Evolutionary conservation across 2,329 filamentous ascomycete genomes (phyloP), one percentile per base, ranked within the genome.

Genomic region (Diaporthe sp.): DNA sequence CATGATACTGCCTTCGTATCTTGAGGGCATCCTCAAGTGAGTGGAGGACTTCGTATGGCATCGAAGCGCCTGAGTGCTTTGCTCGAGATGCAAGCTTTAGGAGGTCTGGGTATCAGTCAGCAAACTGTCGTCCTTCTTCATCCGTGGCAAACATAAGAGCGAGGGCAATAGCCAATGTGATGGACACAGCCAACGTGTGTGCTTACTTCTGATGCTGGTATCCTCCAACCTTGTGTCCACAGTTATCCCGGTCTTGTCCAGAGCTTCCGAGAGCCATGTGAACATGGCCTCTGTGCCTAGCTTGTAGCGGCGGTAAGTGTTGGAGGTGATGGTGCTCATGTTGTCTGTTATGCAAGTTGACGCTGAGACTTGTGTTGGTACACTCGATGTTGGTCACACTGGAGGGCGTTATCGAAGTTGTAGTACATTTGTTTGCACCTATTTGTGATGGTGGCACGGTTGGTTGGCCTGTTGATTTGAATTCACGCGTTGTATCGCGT

Each of bases 11-110:
- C 46, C 60, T 65, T 8, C 60, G 60, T 22, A 65, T 28, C 15
- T 65, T 65, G n/a, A 65, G 60, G 19, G 25, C 42, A 13, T 65
- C 37, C n/a, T 65, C 42, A 28, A 65, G 39, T 17, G 60, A 25
- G 10, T 31, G 25, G 22, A 65, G n/a, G 12, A 65, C 60, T 65
- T 46, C 39, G 25, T 44, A 31, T 22, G 60, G 25, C 60, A 65
- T 65, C 1, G 37, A 28, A 46, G 25, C 60, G 3, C 60, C 60
- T 12, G 25, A 17, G 15, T 9, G 6, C 10, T 65, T n/a, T 13
- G 42, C 42, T 22, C 8, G 39, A 31, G 25, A 46, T 19, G 60
- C 60, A 31, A 65, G 60, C 19, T 22, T 17, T 1, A 65, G 25
- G 42, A 65, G n/a, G n/a, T 17, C 60, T 65, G 42, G 2, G 25